Evolutionary conservation across 768 basidiomycete species (phyloP).

Genomic region (Leccinellum rugosiceps): DNA sequence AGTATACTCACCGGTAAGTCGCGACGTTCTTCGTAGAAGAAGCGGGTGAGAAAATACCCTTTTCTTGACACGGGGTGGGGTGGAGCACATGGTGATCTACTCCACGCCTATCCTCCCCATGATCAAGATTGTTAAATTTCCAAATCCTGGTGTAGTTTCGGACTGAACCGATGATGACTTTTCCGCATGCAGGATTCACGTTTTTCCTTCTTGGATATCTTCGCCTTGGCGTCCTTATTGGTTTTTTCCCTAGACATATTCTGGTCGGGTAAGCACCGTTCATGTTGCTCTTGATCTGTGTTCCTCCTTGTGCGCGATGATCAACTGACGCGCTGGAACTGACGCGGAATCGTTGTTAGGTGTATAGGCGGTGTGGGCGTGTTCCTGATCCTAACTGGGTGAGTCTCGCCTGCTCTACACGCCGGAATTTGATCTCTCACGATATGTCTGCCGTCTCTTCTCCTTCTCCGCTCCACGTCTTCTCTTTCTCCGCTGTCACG

Average conservation of each 20-base stretch:
- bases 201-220: constrained; percentile 87
- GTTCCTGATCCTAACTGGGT: constrained; percentile 91
- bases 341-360: constrained; percentile 29
- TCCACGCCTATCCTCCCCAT: neutral
- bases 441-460: neutral
- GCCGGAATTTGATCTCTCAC: neutral
- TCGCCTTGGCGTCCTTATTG: constrained; percentile 79
- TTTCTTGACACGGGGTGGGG: neutral
- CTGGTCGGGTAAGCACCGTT: constrained; percentile 72
- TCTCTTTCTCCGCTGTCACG: neutral
- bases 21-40: neutral
- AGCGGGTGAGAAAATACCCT: neutral
- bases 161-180: constrained; percentile 8
- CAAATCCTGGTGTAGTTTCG: constrained; percentile 1
- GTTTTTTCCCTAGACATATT: constrained; percentile 96
- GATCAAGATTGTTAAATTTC: constrained; percentile 12
- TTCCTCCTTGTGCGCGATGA: neutral
- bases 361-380: constrained; percentile 96
- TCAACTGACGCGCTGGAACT: neutral
- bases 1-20: constrained; percentile 78
- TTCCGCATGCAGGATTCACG: constrained; percentile 38
- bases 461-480: neutral
- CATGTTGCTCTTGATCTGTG: neutral
- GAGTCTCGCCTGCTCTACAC: constrained; percentile 15
- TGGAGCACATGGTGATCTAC: neutral